Conservation (phyloP, 768 basidiomycete species). For the Termitomyces sp. region DNA sequence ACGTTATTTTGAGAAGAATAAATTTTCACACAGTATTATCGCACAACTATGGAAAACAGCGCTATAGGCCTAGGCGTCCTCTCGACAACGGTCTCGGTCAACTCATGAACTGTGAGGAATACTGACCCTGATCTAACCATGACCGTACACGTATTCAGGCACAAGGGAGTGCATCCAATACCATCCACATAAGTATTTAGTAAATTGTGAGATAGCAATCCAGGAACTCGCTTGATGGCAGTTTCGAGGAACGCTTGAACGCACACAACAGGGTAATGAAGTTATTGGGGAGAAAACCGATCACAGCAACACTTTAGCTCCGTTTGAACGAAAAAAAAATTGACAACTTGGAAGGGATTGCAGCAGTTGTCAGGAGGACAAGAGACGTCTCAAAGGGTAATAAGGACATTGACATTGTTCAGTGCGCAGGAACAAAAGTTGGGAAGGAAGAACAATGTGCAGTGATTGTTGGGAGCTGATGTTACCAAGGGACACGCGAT, state of each 20-base stretch:
- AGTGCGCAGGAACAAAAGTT: not conserved
- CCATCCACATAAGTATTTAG: not conserved
- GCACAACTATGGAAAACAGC: not conserved
- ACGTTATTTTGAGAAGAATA: not conserved
- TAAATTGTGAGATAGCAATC: not conserved
- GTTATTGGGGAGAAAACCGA: not conserved
- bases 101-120: not conserved
- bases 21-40: not conserved
- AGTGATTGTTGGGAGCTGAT: conserved; percentile 2
- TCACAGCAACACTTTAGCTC: not conserved
- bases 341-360: not conserved
- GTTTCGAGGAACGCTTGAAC: not conserved
- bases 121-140: not conserved
- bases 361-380: not conserved
- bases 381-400: not conserved
- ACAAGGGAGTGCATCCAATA: not conserved
- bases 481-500: conserved; percentile 23
- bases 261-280: not conserved
- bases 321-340: not conserved
- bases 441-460: conserved; percentile 6
- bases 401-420: not conserved
- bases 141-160: not conserved
- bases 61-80: not conserved
- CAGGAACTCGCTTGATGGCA: not conserved
- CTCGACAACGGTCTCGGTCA: not conserved